Evolutionary conservation across 129 eudicot genomes (phyloP).

Genomic region (Cynara cardunculus): DNA sequence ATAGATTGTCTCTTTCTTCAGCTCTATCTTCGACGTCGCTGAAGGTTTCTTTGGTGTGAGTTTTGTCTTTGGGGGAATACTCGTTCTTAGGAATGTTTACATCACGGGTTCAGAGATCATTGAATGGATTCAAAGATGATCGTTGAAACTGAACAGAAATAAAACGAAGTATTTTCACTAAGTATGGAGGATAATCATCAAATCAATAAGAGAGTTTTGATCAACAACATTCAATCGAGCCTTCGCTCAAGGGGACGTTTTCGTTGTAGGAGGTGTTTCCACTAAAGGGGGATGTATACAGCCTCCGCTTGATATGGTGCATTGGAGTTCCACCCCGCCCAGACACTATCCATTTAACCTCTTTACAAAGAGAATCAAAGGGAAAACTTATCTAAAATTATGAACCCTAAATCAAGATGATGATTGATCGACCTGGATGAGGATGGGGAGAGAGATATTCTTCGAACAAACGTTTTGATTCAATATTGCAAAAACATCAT

Average conservation of each 20-base stretch:
- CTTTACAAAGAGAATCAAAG: background rate
- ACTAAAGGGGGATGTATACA: background rate
- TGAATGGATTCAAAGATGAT: too few species aligned
- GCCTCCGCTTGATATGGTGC: background rate
- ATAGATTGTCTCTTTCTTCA: too few species aligned
- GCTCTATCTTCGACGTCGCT: too few species aligned
- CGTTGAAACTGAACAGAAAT: too few species aligned
- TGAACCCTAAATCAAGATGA: background rate
- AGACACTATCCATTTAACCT: background rate
- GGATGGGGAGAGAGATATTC: background rate
- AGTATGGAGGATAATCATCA: too few species aligned
- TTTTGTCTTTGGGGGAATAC: too few species aligned
- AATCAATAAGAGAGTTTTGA: too few species aligned
- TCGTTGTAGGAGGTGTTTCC: background rate
- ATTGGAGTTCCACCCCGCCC: background rate
- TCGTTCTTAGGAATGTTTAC: too few species aligned
- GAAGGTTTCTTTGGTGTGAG: too few species aligned
- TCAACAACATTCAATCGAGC: background rate
- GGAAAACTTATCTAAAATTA: background rate
- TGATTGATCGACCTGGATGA: background rate
- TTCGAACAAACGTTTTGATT: too few species aligned
- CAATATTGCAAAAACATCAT: background rate
- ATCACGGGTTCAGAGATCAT: too few species aligned
- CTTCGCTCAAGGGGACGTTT: background rate
- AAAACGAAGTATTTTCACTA: too few species aligned